Evolutionary conservation across 1,284 basidiomycete species (phyloP).

Genomic region (Wallemia mellicola): DNA sequence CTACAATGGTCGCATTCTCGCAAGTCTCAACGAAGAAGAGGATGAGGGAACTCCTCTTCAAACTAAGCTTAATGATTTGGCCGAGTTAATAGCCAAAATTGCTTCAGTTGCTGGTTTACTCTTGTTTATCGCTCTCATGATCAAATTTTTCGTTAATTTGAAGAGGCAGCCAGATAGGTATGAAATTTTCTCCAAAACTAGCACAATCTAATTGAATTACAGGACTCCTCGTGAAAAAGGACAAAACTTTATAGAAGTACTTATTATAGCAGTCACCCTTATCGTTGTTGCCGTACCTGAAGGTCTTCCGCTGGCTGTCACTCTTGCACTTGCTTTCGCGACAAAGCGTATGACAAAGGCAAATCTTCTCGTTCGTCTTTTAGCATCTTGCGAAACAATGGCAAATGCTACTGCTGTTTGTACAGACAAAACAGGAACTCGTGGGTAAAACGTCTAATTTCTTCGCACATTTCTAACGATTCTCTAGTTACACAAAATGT

Average conservation of each 20-base stretch:
- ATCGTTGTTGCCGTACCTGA: conserved; percentile 93
- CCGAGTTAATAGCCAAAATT: conserved; percentile 74
- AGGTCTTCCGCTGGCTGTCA: conserved; percentile 84
- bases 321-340: conserved; percentile 80
- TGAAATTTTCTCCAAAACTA: conserved; percentile 3
- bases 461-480: conserved; percentile 4
- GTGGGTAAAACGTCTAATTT: not conserved
- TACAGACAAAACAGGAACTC: conserved; percentile 70
- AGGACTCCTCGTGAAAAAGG: conserved; percentile 54
- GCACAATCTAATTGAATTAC: conserved; percentile 2
- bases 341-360: conserved; percentile 89
- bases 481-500: conserved; percentile 50
- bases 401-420: conserved; percentile 87
- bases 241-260: conserved; percentile 67
- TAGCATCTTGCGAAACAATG: conserved; percentile 95
- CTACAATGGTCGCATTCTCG: conserved; percentile 89
- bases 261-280: conserved; percentile 81
- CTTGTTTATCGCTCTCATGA: conserved; percentile 63
- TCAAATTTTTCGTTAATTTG: conserved; percentile 73
- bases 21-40: conserved; percentile 48
- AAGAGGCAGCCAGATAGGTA: conserved; percentile 27
- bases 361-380: conserved; percentile 74
- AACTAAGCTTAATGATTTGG: conserved; percentile 66
- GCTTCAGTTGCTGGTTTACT: conserved; percentile 53
- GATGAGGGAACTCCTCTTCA: conserved; percentile 73